These are phyloP conservation scores for Pseudopithomyces maydicus DNA, from an alignment of 2,329 filamentous ascomycete species.

Conservation along the genomic window DNA sequence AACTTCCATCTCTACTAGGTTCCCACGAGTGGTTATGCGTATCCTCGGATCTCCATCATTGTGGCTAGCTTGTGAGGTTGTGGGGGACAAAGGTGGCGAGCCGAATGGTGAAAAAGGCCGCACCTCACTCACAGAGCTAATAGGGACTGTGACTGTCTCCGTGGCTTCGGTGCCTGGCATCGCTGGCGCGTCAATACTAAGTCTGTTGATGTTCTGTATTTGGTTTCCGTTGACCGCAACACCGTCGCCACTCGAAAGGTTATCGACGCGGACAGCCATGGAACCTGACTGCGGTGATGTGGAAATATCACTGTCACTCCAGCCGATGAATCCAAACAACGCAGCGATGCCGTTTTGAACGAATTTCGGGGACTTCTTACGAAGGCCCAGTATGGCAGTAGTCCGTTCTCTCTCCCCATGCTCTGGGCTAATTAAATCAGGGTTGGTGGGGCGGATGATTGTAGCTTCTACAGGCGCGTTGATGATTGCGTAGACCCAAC, in stretches of 20 bases:
- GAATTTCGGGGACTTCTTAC: conserved; percentile 25
- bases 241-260: conserved; percentile 10
- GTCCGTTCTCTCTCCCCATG: conserved; percentile 25
- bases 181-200: conserved; percentile 19
- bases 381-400: conserved; percentile 27
- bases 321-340: conserved; percentile 12
- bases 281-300: neutral
- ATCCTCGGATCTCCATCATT: conserved; percentile 42
- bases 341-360: conserved; percentile 28
- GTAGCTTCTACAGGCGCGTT: conserved; percentile 37
- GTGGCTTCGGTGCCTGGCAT: conserved; percentile 6
- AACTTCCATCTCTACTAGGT: conserved; percentile 46
- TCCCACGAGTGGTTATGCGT: conserved; percentile 45
- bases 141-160: conserved; percentile 14
- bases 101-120: conserved; percentile 27
- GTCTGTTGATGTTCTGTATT: conserved; percentile 27
- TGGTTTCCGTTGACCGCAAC: conserved; percentile 25
- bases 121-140: conserved; percentile 15
- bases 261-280: neutral
- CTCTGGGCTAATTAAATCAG: conserved; percentile 33
- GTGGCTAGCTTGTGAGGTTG: conserved; percentile 25
- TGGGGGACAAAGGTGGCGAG: conserved; percentile 36
- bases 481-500: conserved; percentile 31
- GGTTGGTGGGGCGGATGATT: conserved; percentile 34
- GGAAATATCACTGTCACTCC: neutral